A percentile compares a stretch with the other conserved stretches of the same genome.
phyloP scores from a whole-genome alignment of 1,284 basidiomycete genomes.

The Ganoderma boninense region DNA sequence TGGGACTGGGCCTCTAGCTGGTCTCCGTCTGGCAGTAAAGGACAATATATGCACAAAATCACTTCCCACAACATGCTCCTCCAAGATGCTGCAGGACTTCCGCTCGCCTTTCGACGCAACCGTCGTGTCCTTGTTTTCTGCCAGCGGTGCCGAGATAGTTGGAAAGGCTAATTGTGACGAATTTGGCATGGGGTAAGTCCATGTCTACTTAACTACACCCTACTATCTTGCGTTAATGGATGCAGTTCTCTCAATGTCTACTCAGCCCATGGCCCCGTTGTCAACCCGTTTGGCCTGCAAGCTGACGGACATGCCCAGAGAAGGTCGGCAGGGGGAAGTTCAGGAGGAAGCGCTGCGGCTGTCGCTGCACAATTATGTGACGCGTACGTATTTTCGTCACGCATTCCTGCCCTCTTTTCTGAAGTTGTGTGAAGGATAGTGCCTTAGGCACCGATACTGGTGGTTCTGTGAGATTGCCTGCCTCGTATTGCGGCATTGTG shows the following conservation, averaged over 20 bases:
- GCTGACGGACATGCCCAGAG: constrained; percentile 43
- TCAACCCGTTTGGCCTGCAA: constrained; percentile 69
- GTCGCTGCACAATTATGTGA: constrained; percentile 82
- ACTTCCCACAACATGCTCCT: constrained; percentile 84
- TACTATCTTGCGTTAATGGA: constrained; percentile 23
- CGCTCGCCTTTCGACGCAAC: constrained; percentile 89
- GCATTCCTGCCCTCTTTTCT: background rate
- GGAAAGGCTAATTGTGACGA: constrained; percentile 98
- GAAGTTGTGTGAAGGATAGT: constrained; percentile 50
- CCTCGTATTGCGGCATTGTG: constrained; percentile 92
- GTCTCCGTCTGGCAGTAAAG: constrained; percentile 75
- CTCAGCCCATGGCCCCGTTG: constrained; percentile 76
- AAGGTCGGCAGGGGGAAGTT: constrained; percentile 84
- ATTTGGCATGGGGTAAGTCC: constrained; percentile 93
- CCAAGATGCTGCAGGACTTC: constrained; percentile 79
- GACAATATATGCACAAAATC: constrained; percentile 83
- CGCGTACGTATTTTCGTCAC: constrained; percentile 61
- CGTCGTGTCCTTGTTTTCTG: constrained; percentile 71
- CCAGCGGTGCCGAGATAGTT: constrained; percentile 75
- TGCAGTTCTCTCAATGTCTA: constrained; percentile 77
- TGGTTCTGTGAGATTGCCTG: constrained; percentile 92
- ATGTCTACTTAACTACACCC: constrained; percentile 29
- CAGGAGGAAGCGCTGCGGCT: constrained; percentile 85
- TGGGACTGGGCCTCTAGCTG: constrained; percentile 44
- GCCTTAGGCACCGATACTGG: constrained; percentile 96